Conservation (phyloP, 169 alveolate species). For the Plasmodium blacklocki region DNA sequence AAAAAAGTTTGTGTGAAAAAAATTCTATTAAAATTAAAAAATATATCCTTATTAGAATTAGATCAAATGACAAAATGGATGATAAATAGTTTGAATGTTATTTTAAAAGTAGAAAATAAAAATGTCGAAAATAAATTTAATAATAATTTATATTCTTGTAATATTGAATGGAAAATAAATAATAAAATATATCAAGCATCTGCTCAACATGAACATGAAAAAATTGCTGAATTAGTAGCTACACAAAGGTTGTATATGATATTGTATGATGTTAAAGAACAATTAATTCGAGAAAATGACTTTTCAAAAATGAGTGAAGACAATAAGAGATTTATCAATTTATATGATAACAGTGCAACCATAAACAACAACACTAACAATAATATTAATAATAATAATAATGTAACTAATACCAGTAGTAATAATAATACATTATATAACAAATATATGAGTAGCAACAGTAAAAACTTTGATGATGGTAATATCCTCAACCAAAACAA, state of each 20-base stretch:
- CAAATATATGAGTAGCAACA: constrained; percentile 20
- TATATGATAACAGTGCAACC: neutral
- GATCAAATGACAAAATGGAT: constrained; percentile 78
- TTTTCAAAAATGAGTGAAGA: constrained; percentile 13
- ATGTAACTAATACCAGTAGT: neutral
- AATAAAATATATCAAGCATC: constrained; percentile 65
- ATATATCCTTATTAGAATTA: constrained; percentile 66
- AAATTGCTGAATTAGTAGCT: constrained; percentile 63
- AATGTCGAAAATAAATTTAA: constrained; percentile 47
- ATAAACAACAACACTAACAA: neutral
- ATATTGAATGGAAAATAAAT: constrained; percentile 70
- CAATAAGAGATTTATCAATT: neutral
- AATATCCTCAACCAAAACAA: no score
- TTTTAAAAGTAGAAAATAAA: constrained; percentile 58
- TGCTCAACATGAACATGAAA: constrained; percentile 59
- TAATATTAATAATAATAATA: constrained; percentile 4
- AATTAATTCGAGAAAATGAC: constrained; percentile 50
- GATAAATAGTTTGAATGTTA: constrained; percentile 70
- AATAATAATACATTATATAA: neutral
- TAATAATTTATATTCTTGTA: constrained; percentile 46
- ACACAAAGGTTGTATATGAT: constrained; percentile 55
- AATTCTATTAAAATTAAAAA: constrained; percentile 67
- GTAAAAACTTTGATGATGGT: neutral
- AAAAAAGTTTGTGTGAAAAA: constrained; percentile 74
- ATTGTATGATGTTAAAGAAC: constrained; percentile 62